Evolutionary conservation across 768 basidiomycete genomes (phyloP), one percentile per base, ranked within the genome.

Genomic region (Clavaria fumosa): DNA sequence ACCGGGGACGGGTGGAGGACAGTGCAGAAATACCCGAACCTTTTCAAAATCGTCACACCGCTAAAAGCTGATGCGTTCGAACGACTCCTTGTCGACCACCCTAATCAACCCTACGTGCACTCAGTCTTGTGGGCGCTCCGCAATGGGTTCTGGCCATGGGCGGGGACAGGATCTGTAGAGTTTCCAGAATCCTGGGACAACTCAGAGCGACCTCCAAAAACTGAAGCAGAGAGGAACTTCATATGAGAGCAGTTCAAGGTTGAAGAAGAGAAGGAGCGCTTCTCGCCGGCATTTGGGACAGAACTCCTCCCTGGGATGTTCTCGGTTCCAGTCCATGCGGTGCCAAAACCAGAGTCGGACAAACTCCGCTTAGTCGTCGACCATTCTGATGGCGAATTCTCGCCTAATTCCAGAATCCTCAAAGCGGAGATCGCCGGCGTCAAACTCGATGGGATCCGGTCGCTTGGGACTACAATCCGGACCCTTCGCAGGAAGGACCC

Each of bases 71-170:
- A n/a, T n/a, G n/a, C n/a, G n/a, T n/a, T n/a, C n/a, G n/a, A n/a
- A n/a, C n/a, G n/a, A n/a, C n/a, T n/a, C n/a, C n/a, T n/a, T n/a
- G n/a, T n/a, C n/a, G n/a, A n/a, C n/a, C n/a, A n/a, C n/a, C n/a
- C n/a, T n/a, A n/a, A n/a, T n/a, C n/a, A n/a, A n/a, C n/a, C n/a
- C n/a, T 49, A 56, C 19, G 54, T 59, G 7, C 9, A 39, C 2
- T 57, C 50, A 3, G 48, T 58, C 3, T 37, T 39, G 5, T 1
- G 10, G 0, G 50, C 50, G 6, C 39, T 58, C 0, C 15, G 46
- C 1, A 38, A 54, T 6, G 54, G 56, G 0, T 57, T 58, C 36
- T 58, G 54, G 57, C 57, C 57, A 1, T 54, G 34, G 20, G 51
- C 51, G 1, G 20, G 49, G 19, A 49, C 49, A 7, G 27, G 35